Base-by-base conservation (phyloP, 768 basidiomycete species). In the Albatrellus ellisii region DNA sequence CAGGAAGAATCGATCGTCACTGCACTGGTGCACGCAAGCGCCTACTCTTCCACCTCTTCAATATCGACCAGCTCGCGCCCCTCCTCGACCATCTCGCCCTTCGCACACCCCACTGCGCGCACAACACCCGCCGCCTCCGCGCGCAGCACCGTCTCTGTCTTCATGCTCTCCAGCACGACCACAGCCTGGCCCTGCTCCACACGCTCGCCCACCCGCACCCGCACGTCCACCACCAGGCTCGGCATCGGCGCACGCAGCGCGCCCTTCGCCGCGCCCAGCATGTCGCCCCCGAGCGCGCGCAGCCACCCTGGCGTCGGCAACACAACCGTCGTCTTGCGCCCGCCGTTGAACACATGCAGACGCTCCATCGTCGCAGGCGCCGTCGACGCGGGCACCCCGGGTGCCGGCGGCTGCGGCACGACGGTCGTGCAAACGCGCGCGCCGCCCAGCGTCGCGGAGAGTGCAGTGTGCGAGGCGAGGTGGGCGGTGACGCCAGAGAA, bases 101-200 rank as follows among this genome's bases (percentile, higher is more conserved):
- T 81, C 59, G 64, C 70, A 54, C 86, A 91, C 11, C 73, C 74
- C 11, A 94, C 73, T 34, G 70, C 65, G 51, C 67, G 76, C 6
- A 94, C 79, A 4, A 77, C 63, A 4, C 89, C 91, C 27, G 70
- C 63, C 6, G 63, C 65, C 45, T 77, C 70, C 11, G 87, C 77
- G 41, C 88, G 68, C 48, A 95, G 59, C 31, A 88, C 83, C 28
- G 84, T 92, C 63, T 94, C 90, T 49, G 90, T 95, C 74, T 97
- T 97, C 91, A 95, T 97, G 55, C 90, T 94, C 63, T 94, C 91
- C 54, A 94, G 61, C 4, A 92, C 75, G 24, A 90, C 77, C 7
- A 89, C 69, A 6, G 73, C 74, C 54, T 91, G 83, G 0, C 87
- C 88, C 54, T 73, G 78, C 61, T 80, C 77, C 29, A 95, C 84